Conservation (phyloP, 768 basidiomycete genomes). For the Tulasnella calospora region DNA sequence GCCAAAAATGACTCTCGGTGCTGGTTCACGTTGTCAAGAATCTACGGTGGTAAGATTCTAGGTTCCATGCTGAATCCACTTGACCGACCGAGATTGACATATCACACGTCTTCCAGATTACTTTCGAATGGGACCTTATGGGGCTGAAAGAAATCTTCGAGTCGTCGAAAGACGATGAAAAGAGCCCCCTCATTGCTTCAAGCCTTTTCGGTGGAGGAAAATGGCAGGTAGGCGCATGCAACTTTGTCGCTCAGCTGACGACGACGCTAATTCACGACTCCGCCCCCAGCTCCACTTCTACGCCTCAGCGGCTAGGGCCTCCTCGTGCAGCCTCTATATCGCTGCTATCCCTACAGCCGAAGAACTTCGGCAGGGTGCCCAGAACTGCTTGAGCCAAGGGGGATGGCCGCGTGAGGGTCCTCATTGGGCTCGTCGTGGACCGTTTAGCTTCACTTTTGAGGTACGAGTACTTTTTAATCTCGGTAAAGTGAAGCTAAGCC, state of each 20-base stretch:
- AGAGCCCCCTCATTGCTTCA: conserved; percentile 25
- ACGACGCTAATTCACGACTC: conserved; percentile 14
- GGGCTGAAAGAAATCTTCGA: conserved; percentile 25
- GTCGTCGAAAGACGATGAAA: conserved; percentile 26
- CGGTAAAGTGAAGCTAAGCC: not conserved
- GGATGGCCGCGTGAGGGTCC: conserved; percentile 26
- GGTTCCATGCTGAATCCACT: not conserved
- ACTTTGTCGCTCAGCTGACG: not conserved
- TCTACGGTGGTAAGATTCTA: conserved; percentile 20
- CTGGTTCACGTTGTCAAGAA: conserved; percentile 26
- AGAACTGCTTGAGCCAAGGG: conserved; percentile 24
- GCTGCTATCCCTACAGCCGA: conserved; percentile 23
- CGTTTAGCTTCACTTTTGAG: conserved; percentile 27
- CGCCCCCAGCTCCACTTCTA: conserved; percentile 23
- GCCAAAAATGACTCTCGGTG: conserved; percentile 26
- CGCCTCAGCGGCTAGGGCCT: conserved; percentile 22
- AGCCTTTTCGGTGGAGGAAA: conserved; percentile 25
- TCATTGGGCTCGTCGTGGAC: conserved; percentile 20
- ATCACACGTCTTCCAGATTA: conserved; percentile 7
- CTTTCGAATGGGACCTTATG: conserved; percentile 27
- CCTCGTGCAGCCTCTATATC: conserved; percentile 24
- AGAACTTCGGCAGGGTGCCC: conserved; percentile 20
- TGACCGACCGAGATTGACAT: not conserved
- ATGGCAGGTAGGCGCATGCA: conserved; percentile 18
- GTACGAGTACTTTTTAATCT: not conserved